Conservation (phyloP, 768 basidiomycete genomes). For the Suillus cothurnatus region DNA sequence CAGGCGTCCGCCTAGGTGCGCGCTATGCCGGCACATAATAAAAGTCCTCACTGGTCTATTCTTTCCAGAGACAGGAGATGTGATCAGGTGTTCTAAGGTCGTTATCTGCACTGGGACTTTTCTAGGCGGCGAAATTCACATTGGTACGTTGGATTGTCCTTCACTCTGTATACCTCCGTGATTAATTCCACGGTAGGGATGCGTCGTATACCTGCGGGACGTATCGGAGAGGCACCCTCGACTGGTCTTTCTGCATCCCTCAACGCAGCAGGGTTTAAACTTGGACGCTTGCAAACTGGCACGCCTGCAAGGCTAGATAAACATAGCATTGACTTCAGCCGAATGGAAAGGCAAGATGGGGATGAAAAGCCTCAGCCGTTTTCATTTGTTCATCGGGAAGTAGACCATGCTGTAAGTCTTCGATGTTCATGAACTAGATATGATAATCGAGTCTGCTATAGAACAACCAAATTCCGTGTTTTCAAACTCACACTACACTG, state of each 20-base stretch:
- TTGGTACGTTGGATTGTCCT: conserved; percentile 49
- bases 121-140: conserved; percentile 88
- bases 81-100: conserved; percentile 76
- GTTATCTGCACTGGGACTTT: conserved; percentile 93
- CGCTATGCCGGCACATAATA: neutral
- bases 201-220: conserved; percentile 76
- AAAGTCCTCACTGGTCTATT: conserved; percentile 6
- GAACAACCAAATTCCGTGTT: conserved; percentile 76
- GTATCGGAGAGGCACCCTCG: conserved; percentile 72
- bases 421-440: neutral
- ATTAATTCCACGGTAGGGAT: conserved; percentile 45
- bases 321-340: conserved; percentile 68
- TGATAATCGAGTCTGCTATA: conserved; percentile 29
- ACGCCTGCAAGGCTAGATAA: conserved; percentile 82
- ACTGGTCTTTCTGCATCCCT: conserved; percentile 78
- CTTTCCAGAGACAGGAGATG: conserved; percentile 65
- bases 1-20: conserved; percentile 71
- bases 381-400: conserved; percentile 67
- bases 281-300: conserved; percentile 83
- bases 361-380: conserved; percentile 71
- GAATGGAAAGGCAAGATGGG: conserved; percentile 64
- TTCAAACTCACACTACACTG: conserved; percentile 70
- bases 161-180: neutral
- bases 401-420: conserved; percentile 65
- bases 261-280: conserved; percentile 71